Evolutionary conservation across 2,329 filamentous ascomycete species (phyloP), one percentile per base, ranked within the genome.

Genomic region (Westerdykella aurantiaca): DNA sequence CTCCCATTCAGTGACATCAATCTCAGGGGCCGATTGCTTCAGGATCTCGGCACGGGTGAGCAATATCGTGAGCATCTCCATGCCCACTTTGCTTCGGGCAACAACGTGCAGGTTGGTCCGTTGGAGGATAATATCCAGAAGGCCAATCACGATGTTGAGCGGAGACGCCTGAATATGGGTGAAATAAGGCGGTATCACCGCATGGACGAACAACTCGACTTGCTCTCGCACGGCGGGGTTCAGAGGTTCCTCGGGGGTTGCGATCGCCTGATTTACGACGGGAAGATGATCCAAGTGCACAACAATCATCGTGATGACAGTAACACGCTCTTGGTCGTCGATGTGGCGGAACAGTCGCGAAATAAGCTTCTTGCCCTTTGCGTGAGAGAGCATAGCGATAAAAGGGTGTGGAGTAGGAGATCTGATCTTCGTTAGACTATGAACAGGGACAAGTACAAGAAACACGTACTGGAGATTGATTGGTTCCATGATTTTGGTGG

Each of bases 281-380:
- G 96, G 89, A 34, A 98, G 77, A 53, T 86, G 82, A 65, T 97
- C 93, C 25, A 98, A 81, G 58, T 97, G 89, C 41, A 96, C 84
- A 46, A 95, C 81, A 53, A 98, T 91, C 79, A 98, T 91, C 5
- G 93, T 98, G 49, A 98, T 76, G 50, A 97, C 88, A 1, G 90
- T 97, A 17, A 93, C 90, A 39, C 91, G 87, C 69, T 97, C 90
- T 62, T 96, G 86, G 49, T 90, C 86, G 51, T 86, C 86, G 41
- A 96, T 86, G 60, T 96, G 88, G 35, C 89, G 85, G 79, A 97
- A 97, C 42, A 97, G 86, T 43, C 93, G 88, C 39, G 89, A 89
- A 48, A 98, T 88, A 1, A 87, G 88, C 72, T 93, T 95, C 73
- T 96, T 97, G 61, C 93, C 93, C 74, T 98, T 98, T 55, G 84